A percentile compares a stretch with the other conserved stretches of the same genome.
Evolutionary conservation across 805 yeast genomes (phyloP).

Genomic region (Ogataea zsoltii): DNA sequence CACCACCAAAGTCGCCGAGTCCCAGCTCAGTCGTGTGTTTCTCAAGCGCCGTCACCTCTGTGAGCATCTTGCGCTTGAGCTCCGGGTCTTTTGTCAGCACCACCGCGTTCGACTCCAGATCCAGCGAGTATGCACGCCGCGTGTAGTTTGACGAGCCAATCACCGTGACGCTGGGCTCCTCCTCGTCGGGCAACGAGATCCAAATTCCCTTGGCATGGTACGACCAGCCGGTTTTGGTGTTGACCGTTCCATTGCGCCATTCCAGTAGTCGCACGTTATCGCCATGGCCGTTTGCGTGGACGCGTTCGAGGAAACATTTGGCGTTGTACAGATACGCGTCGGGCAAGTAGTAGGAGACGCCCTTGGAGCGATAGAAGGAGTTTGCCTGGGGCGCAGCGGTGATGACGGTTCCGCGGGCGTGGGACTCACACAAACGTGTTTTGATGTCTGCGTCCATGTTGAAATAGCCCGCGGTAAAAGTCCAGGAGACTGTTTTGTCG

Average conservation of each 20-base stretch:
- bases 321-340: constrained; percentile 83
- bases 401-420: constrained; percentile 67
- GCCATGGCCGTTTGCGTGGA: constrained; percentile 36
- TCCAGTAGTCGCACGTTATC: constrained; percentile 62
- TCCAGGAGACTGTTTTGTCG: constrained; percentile 63
- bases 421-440: constrained; percentile 53
- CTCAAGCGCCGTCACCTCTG: constrained; percentile 64
- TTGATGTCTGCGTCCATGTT: constrained; percentile 81
- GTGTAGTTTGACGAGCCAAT: constrained; percentile 95
- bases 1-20: constrained; percentile 64
- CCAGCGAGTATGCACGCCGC: constrained; percentile 81
- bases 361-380: constrained; percentile 84
- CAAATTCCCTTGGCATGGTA: constrained; percentile 97
- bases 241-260: constrained; percentile 87
- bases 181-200: constrained; percentile 62
- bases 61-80: constrained; percentile 55
- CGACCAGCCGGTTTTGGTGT: constrained; percentile 87
- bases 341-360: constrained; percentile 80
- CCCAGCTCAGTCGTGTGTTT: constrained; percentile 51
- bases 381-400: constrained; percentile 95
- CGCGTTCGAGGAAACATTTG: constrained; percentile 52
- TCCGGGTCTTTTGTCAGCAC: constrained; percentile 67
- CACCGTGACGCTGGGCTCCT: constrained; percentile 69
- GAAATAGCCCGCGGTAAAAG: constrained; percentile 95
- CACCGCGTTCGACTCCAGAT: constrained; percentile 85